These are phyloP conservation scores for Circinella minor DNA, from an alignment of 371 early-diverging fungal genomes.

Conservation along the genomic window DNA sequence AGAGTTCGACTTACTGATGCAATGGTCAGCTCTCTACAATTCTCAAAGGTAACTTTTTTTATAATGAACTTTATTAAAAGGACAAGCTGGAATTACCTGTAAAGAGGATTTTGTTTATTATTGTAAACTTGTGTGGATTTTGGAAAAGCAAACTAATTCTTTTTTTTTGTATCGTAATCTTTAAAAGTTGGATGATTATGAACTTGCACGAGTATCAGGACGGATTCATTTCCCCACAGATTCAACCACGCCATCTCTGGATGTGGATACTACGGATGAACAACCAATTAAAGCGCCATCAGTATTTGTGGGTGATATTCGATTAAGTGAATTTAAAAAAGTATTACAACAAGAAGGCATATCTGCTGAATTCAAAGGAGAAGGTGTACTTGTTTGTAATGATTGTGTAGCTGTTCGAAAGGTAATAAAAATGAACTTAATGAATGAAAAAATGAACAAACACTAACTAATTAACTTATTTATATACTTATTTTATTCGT, in stretches of 20 bases:
- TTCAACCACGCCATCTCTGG: slow-evolving; percentile 78
- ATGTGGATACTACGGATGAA: slow-evolving; percentile 60
- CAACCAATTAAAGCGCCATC: slow-evolving; percentile 59
- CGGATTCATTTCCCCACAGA: slow-evolving; percentile 70
- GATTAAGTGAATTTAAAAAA: slow-evolving; percentile 80
- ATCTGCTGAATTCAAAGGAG: slow-evolving; percentile 80
- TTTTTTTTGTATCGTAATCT: no score
- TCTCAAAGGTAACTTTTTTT: slow-evolving; percentile 63
- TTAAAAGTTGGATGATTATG: slow-evolving; percentile 72
- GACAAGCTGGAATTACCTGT: no score
- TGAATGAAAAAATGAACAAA: neutral
- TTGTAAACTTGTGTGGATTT: no score
- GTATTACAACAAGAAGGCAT: slow-evolving; percentile 77
- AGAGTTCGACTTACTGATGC: slow-evolving; percentile 85
- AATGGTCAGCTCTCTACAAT: slow-evolving; percentile 77
- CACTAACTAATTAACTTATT: neutral
- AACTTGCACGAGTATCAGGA: slow-evolving; percentile 76
- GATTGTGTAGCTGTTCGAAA: slow-evolving; percentile 76
- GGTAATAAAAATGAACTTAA: slow-evolving; percentile 28
- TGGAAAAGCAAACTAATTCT: no score
- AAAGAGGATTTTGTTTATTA: no score
- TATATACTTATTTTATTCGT: slow-evolving; percentile 11
- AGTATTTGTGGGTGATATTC: slow-evolving; percentile 86
- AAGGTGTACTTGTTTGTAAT: slow-evolving; percentile 87
- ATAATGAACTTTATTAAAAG: neutral